Evolutionary conservation across 2,329 filamentous ascomycete species (phyloP), one percentile per base, ranked within the genome.

Genomic region (Plectosphaerella plurivora): DNA sequence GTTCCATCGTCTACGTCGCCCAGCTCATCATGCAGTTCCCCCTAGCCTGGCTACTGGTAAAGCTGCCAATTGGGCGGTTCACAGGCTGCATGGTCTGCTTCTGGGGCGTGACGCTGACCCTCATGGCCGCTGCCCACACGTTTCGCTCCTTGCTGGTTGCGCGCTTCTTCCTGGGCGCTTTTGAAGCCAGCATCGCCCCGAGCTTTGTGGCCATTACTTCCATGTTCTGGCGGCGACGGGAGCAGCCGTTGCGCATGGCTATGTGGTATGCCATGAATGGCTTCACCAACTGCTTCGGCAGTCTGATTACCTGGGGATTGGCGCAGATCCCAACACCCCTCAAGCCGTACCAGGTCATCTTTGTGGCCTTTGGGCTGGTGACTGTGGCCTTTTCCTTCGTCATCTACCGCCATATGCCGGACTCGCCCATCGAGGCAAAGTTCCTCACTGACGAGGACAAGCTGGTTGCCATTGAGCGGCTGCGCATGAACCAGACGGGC

Each of bases 351-450:
- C 79, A 83, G 65, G 74, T 78, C 50, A 79, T 81, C 15, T 82
- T 82, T 57, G 61, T 82, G 20, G 77, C 79, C 58, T 81, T 78
- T 45, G 79, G 79, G 0, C 56, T 75, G 7, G 63, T 79, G 18
- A 81, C 79, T 0, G 72, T 82, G 0, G 66, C 63, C 0, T 77
- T 78, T 5, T 69, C 70, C 4, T 75, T 69, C 1, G 60, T 73
- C 14, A 74, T 84, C n/a, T 70, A 78, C 65, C 51, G 77, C 16
- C 76, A 78, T 49, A 83, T 88, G 73, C 85, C 85, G 0, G 84
- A 88, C 58, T 84, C 81, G 0, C 84, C 84, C 0, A 76, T 84
- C 60, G 74, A 79, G 20, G 76, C 82, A 1, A 79, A 76, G 18
- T 86, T 84, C 47, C 70, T 86, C 2, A 72, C 67, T 0, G 73